These are phyloP conservation scores for Globisporangium lucens DNA, from an alignment of 352 stramenopile genomes.

Conservation along the genomic window DNA sequence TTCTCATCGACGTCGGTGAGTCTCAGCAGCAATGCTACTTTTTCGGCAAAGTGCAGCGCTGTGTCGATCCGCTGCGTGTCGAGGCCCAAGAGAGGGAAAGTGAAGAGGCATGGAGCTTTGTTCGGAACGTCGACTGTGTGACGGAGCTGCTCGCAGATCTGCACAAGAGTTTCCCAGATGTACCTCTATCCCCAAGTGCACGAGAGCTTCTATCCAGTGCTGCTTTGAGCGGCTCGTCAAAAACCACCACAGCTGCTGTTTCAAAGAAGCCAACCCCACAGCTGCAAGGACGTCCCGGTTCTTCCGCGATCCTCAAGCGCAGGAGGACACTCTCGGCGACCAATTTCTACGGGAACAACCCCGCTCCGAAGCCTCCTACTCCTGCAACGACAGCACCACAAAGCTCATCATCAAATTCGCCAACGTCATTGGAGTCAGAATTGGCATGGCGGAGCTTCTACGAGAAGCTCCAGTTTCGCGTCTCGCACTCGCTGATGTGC, in stretches of 20 bases:
- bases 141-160: slow-evolving; percentile 39
- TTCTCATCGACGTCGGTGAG: slow-evolving; percentile 41
- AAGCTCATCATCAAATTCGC: background rate
- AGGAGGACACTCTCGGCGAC: slow-evolving; percentile 11
- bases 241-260: too few relatives aligned
- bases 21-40: slow-evolving; percentile 53
- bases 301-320: slow-evolving; percentile 6
- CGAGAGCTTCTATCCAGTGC: slow-evolving; percentile 31
- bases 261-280: background rate
- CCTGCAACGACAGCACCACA: background rate
- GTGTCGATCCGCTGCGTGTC: background rate
- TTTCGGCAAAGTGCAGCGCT: slow-evolving; percentile 29
- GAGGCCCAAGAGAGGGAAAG: background rate
- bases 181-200: slow-evolving; percentile 36
- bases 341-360: slow-evolving; percentile 13
- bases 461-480: slow-evolving; percentile 70
- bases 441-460: slow-evolving; percentile 52
- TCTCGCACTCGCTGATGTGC: slow-evolving; percentile 71
- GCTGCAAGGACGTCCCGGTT: background rate
- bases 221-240: background rate
- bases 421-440: background rate
- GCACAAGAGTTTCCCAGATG: slow-evolving; percentile 42
- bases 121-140: slow-evolving; percentile 26
- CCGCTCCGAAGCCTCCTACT: background rate
- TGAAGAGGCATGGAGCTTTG: slow-evolving; percentile 1